Conservation (phyloP, 495 filamentous ascomycete genomes). For the Xylaria grammica region DNA sequence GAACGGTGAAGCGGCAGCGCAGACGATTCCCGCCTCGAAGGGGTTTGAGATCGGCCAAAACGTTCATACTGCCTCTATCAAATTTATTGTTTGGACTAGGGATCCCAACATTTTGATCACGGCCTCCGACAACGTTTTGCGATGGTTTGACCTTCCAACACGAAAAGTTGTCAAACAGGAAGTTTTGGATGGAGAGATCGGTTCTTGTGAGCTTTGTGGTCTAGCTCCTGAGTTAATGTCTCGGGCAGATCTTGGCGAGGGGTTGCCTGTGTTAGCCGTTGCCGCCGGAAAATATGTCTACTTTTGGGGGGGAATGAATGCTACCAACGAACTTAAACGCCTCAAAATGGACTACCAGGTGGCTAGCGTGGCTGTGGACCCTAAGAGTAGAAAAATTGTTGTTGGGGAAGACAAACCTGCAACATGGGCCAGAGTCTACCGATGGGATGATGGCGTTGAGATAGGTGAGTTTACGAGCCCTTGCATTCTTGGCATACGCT, state of each 20-base stretch:
- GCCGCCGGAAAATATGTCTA: conserved; percentile 90
- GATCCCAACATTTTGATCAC: conserved; percentile 89
- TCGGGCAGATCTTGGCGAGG: conserved; percentile 56
- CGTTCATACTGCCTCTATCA: conserved; percentile 84
- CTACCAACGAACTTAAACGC: conserved; percentile 75
- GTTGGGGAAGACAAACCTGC: conserved; percentile 81
- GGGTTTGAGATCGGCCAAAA: conserved; percentile 88
- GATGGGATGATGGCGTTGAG: conserved; percentile 80
- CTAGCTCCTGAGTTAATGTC: conserved; percentile 48
- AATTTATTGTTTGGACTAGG: conserved; percentile 88
- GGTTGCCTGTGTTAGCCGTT: conserved; percentile 62
- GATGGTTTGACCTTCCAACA: conserved; percentile 91
- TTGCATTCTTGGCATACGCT: conserved; percentile 1
- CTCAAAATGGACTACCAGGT: conserved; percentile 79
- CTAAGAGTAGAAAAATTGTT: conserved; percentile 78
- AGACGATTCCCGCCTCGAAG: conserved; percentile 47
- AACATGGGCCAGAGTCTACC: conserved; percentile 93
- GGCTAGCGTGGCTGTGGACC: conserved; percentile 85
- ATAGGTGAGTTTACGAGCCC: conserved; percentile 56
- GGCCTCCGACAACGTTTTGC: conserved; percentile 85
- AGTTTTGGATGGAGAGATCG: conserved; percentile 78
- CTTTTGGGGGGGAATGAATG: conserved; percentile 81
- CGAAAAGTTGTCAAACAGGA: conserved; percentile 72
- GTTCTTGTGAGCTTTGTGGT: conserved; percentile 84
- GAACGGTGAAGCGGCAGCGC: conserved; percentile 22